phyloP scores from a whole-genome alignment of 225 moss, liverwort and hornwort genomes.

The Lunularia cruciata region DNA sequence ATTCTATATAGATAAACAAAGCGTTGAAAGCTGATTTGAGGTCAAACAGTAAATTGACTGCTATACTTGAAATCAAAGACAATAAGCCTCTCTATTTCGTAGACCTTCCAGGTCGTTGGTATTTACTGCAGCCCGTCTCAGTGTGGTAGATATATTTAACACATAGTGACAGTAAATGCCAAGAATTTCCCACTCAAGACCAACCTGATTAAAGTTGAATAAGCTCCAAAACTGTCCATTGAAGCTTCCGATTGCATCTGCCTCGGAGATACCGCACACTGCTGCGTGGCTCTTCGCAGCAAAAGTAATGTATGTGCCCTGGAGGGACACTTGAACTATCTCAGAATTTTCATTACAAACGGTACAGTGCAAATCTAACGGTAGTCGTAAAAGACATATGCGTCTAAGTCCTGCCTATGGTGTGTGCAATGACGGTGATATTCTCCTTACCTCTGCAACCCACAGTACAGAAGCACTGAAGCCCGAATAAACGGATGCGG shows the following conservation, averaged over 20 bases:
- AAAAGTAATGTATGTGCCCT: constrained; percentile 91
- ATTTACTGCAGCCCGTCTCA: too few relatives aligned
- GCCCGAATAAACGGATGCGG: constrained; percentile 76
- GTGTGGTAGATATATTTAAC: too few relatives aligned
- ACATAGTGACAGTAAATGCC: too few relatives aligned
- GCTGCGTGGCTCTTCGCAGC: constrained; percentile 84
- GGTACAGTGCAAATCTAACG: too few relatives aligned
- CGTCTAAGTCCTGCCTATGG: not conserved
- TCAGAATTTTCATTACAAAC: not conserved
- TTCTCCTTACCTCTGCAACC: constrained; percentile 79
- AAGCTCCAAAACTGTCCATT: constrained; percentile 86
- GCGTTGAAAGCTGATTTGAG: too few relatives aligned
- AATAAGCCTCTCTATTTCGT: too few relatives aligned
- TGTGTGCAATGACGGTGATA: not conserved
- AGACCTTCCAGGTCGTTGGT: too few relatives aligned
- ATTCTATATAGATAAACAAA: too few relatives aligned
- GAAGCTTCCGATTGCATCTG: constrained; percentile 70
- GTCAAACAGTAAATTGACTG: too few relatives aligned
- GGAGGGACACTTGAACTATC: not conserved
- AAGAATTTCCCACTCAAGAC: not conserved
- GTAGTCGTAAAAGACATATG: not conserved
- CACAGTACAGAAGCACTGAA: constrained; percentile 91
- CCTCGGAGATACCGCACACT: constrained; percentile 65
- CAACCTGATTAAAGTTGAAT: constrained; percentile 65
- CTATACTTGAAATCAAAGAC: too few relatives aligned